Conservation (phyloP, 2,329 filamentous ascomycete species). For the Aspergillus spinulosporus region DNA sequence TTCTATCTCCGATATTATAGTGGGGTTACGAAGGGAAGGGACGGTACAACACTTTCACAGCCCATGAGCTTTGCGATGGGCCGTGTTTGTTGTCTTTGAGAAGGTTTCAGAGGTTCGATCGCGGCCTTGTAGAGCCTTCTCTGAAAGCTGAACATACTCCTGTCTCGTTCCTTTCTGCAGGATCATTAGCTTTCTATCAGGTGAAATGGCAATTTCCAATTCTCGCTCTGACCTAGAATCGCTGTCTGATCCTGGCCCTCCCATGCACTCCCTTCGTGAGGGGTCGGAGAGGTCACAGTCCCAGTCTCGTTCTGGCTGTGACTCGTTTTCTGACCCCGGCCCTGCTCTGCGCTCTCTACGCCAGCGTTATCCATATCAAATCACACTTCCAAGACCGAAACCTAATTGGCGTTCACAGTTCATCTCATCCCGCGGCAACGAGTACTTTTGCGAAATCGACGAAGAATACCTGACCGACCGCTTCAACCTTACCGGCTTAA, state of each 20-base stretch:
- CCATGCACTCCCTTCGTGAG: not conserved
- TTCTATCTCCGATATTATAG: slow-evolving; percentile 12
- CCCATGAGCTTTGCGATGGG: not conserved
- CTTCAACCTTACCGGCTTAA: slow-evolving; percentile 96
- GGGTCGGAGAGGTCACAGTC: not conserved
- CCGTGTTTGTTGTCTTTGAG: not conserved
- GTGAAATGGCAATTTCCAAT: not conserved
- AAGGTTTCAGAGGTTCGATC: slow-evolving; percentile 2
- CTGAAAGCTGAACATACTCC: slow-evolving; percentile 1
- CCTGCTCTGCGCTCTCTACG: slow-evolving; percentile 1
- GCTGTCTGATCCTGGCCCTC: slow-evolving; percentile 7
- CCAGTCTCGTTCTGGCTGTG: not conserved
- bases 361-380: slow-evolving; percentile 1
- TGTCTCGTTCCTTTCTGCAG: not conserved
- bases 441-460: slow-evolving; percentile 99
- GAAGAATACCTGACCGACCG: slow-evolving; percentile 97
- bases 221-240: not conserved
- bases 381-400: slow-evolving; percentile 7
- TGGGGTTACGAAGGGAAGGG: slow-evolving; percentile 11
- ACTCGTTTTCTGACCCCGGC: slow-evolving; percentile 5
- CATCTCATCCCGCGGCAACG: slow-evolving; percentile 94
- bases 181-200: not conserved
- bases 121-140: not conserved
- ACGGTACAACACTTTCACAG: not conserved
- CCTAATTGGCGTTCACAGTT: slow-evolving; percentile 61